phyloP scores from a whole-genome alignment of 2,329 filamentous ascomycete species.

The Chrysoporthe austroafricana region DNA sequence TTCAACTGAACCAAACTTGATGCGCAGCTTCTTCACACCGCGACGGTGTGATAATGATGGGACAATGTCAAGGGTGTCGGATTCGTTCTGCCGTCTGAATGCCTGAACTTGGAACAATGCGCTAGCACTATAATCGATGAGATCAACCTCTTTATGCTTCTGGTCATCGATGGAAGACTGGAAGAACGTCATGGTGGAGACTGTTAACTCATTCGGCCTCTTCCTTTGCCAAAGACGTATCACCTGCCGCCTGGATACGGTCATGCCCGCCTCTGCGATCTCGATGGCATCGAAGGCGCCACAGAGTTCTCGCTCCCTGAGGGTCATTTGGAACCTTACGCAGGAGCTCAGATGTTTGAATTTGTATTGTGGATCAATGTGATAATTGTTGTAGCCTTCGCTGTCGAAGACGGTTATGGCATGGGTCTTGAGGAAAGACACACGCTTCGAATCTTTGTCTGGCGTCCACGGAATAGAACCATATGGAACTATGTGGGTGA shows the following conservation, averaged over 20 bases:
- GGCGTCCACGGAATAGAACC: conserved; percentile 18
- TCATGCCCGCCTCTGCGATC: not conserved
- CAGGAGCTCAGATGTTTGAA: conserved; percentile 6
- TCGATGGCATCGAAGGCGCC: conserved; percentile 10
- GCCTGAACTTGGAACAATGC: conserved; percentile 1
- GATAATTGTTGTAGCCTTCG: conserved; percentile 20
- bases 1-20: conserved; percentile 8
- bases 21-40: conserved; percentile 7
- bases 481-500: conserved; percentile 5
- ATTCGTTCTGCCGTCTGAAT: not conserved
- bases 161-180: not conserved
- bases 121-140: conserved; percentile 4
- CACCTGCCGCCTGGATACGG: conserved; percentile 14
- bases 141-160: conserved; percentile 8
- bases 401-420: conserved; percentile 18
- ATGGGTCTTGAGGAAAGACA: conserved; percentile 11
- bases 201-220: not conserved
- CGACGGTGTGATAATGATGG: not conserved
- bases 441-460: conserved; percentile 13
- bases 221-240: conserved; percentile 15
- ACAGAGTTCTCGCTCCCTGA: conserved; percentile 13
- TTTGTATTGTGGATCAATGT: conserved; percentile 18
- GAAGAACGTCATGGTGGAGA: conserved; percentile 19
- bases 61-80: not conserved
- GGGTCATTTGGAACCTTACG: conserved; percentile 7